Base-by-base conservation (phyloP, 331 rosid species). In the Quercus lobata region DNA sequence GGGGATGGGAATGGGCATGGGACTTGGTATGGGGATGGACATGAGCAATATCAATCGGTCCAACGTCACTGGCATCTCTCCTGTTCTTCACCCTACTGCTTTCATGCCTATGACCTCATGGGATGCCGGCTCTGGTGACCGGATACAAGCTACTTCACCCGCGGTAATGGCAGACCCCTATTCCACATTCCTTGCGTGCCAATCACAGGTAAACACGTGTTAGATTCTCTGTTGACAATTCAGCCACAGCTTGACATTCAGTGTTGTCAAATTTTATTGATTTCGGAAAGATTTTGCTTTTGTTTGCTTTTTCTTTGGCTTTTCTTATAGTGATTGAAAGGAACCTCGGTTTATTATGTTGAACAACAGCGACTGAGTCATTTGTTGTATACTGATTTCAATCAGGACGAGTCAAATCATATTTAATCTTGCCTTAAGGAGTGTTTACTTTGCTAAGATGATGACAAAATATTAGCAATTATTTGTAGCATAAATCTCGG, bases 81-180 rank as follows among this genome's bases (percentile, higher is more conserved):
- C 92, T 0, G 73, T 91, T 37, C 88, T 95, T 65, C 94, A 90
- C 78, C 98, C 96, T 0, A 46, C 88, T 0, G 81, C 93, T 21
- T 90, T 95, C 90, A 86, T 95, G 94, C 89, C 95, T 2, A 79
- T 88, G 80, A 49, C 89, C 4, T 19, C 96, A 0, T 91, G 97
- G 97, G 97, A 91, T 69, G 46, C 46, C 3, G 87, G 84, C 27
- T 25, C 79, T 2, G 63, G 55, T 0, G 88, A 91, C 35, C 86
- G 90, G 5, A 27, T 80, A 4, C 97, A 87, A 63, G 89, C 86
- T 10, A 53, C 87, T 76, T 78, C 90, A 5, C 17, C 88, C 0
- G 7, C 87, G 2, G 75, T 80, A 14, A 79, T 87, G 78, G 76
- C 91, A 4, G 96, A 91, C 8, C 97, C 88, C 18, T 15, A 90